phyloP scores from a whole-genome alignment of 768 basidiomycete species.

The Thelephora aurantiotincta region DNA sequence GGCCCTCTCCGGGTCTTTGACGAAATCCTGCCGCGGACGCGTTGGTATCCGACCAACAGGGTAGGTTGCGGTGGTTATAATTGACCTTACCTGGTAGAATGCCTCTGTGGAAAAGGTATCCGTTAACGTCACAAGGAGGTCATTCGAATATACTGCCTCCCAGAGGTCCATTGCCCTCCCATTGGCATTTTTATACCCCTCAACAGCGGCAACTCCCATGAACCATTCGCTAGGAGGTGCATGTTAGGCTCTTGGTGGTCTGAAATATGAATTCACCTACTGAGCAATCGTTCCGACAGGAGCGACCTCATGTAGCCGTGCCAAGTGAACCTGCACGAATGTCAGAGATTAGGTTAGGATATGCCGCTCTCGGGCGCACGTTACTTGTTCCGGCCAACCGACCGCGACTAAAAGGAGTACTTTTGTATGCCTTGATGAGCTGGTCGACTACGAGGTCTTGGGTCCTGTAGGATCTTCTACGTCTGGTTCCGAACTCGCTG shows the following conservation, averaged over 20 bases:
- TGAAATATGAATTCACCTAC: slow-evolving; percentile 27
- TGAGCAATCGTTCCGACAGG: slow-evolving; percentile 80
- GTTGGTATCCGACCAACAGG: neutral
- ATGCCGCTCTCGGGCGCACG: slow-evolving; percentile 29
- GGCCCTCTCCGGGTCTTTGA: slow-evolving; percentile 40
- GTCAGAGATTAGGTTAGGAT: slow-evolving; percentile 1
- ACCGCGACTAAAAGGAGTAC: slow-evolving; percentile 29
- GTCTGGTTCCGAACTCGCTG: slow-evolving; percentile 80
- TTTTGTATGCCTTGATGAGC: slow-evolving; percentile 50
- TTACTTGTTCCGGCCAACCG: slow-evolving; percentile 80
- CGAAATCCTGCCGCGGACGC: slow-evolving; percentile 36
- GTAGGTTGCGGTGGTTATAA: neutral
- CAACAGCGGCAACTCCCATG: slow-evolving; percentile 77
- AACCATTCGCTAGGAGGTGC: slow-evolving; percentile 60
- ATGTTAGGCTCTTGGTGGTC: slow-evolving; percentile 5
- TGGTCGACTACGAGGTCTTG: slow-evolving; percentile 70
- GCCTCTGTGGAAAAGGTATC: slow-evolving; percentile 87
- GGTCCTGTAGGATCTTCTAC: slow-evolving; percentile 55
- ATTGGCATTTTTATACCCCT: slow-evolving; percentile 73
- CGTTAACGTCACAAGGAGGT: slow-evolving; percentile 65
- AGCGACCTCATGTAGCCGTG: slow-evolving; percentile 48
- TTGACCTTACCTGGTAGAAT: slow-evolving; percentile 56
- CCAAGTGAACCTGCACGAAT: slow-evolving; percentile 59
- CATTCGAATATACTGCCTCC: slow-evolving; percentile 58
- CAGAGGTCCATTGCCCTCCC: slow-evolving; percentile 66